Evolutionary conservation across 73 alveolate genomes (phyloP).

Genomic region (Uronychia setigera): DNA sequence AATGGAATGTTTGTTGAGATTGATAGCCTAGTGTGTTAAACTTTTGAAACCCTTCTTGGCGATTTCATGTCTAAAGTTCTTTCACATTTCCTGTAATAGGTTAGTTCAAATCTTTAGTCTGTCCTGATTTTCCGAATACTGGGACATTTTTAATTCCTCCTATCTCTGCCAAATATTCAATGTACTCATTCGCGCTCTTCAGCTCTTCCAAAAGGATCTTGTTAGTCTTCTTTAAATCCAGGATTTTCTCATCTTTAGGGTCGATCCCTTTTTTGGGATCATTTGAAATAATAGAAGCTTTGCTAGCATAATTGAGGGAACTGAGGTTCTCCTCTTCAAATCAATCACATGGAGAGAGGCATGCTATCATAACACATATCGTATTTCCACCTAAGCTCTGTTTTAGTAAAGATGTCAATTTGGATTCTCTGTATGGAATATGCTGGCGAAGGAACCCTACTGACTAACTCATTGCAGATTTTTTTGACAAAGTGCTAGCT

Average conservation of each 20-base stretch:
- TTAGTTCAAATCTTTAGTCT: no score
- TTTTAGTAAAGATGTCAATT: slow-evolving; percentile 92
- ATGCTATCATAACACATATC: slow-evolving; percentile 95
- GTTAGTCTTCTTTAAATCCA: slow-evolving; percentile 63
- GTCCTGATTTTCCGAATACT: background rate
- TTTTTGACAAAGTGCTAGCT: background rate
- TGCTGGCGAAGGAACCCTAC: slow-evolving; percentile 18
- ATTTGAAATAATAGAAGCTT: slow-evolving; percentile 94
- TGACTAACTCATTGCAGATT: background rate
- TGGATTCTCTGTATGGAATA: slow-evolving; percentile 97
- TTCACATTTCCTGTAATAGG: no score
- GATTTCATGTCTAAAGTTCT: background rate
- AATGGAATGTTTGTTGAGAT: background rate
- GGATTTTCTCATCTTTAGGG: slow-evolving; percentile 74
- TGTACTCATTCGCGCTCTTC: slow-evolving; percentile 62
- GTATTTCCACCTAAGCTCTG: slow-evolving; percentile 97
- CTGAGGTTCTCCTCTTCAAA: slow-evolving; percentile 89
- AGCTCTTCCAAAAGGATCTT: slow-evolving; percentile 47
- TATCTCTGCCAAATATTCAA: slow-evolving; percentile 37
- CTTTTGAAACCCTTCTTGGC: background rate
- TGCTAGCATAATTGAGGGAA: slow-evolving; percentile 94
- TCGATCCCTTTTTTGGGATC: slow-evolving; percentile 89
- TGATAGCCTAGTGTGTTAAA: background rate
- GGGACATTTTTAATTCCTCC: background rate
- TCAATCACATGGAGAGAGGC: slow-evolving; percentile 92